Evolutionary conservation across 148 eudicot genomes (phyloP), one percentile per base, ranked within the genome.

Genomic region (Arctostaphylos glauca): DNA sequence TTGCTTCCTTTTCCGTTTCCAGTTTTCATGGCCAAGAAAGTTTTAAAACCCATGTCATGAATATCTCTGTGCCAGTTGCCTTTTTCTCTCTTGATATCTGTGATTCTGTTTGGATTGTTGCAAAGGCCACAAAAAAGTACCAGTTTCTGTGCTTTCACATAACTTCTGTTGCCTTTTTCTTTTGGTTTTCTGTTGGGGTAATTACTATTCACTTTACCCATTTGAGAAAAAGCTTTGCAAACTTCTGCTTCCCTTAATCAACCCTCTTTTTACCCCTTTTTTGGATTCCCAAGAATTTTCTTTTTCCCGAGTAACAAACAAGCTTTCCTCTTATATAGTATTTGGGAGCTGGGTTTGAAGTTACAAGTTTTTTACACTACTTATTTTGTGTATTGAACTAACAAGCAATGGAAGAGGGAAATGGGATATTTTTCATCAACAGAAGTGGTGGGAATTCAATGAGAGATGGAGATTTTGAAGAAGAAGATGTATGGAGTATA

Each of bases 401-500:
- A 67, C 9, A 54, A 83, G 80, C 74, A 21, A 86, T 82, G 90
- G 90, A 79, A 38, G 88, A 84, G 66, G 71, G 71, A 23, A 66
- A 13, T 9, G 43, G 71, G 43, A 66, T 38, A 15, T 10, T 25
- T 66, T 66, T 66, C 43, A 25, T 31, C 43, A 66, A 66, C 71
- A 31, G 44, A 66, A 66, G 71, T 9, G 81, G 86, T 25, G 76
- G 74, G 84, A 70, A 78, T 81, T 48, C 71, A 47, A 5, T 59
- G 14, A 80, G 86, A 84, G 88, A 87, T 83, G 91, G 85, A 88
- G 98, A 94, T 16, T 86, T 91, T 86, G 86, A 90, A 38, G 98
- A 92, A 90, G 92, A 74, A 72, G 94, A 94, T 31, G 86, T 92
- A 3, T 92, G 98, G 98, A 86, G 84, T 74, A 47, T 83, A 10